A percentile compares a stretch with the other conserved stretches of the same genome.
Evolutionary conservation across 192 early-diverging fungal species (phyloP).

Genomic region (Dispira parvispora): DNA sequence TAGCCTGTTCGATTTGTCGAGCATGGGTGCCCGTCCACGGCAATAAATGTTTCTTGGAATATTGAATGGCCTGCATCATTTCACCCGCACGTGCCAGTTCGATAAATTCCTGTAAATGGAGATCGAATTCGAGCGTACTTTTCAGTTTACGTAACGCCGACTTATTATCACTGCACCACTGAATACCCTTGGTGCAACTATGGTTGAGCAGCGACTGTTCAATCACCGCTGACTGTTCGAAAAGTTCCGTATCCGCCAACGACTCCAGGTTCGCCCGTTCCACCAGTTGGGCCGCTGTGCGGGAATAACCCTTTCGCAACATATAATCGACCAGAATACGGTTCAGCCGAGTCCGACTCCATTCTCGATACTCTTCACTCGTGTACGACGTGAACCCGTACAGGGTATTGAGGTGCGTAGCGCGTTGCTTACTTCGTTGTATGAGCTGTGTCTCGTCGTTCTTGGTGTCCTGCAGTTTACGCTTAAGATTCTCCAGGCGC

Average conservation of each 20-base stretch:
- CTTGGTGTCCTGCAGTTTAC: conserved; percentile 57
- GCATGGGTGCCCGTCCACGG: conserved; percentile 59
- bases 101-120: conserved; percentile 88
- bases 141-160: conserved; percentile 77
- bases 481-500: conserved; percentile 50
- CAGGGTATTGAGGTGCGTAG: conserved; percentile 64
- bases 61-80: conserved; percentile 56
- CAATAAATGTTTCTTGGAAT: conserved; percentile 71
- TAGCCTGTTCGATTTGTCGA: conserved; percentile 73
- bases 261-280: conserved; percentile 29
- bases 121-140: conserved; percentile 93
- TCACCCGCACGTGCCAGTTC: conserved; percentile 59
- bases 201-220: conserved; percentile 57
- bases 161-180: conserved; percentile 91
- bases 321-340: conserved; percentile 91
- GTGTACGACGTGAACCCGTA: conserved; percentile 40
- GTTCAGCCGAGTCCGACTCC: conserved; percentile 75
- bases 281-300: conserved; percentile 56
- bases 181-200: conserved; percentile 73
- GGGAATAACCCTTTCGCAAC: conserved; percentile 66
- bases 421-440: conserved; percentile 47
- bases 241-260: conserved; percentile 81
- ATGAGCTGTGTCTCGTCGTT: conserved; percentile 55
- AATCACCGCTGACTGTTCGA: conserved; percentile 61
- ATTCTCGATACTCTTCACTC: conserved; percentile 57